These are phyloP conservation scores for Suillus brevipes DNA, from an alignment of 768 basidiomycete genomes.

Conservation along the genomic window DNA sequence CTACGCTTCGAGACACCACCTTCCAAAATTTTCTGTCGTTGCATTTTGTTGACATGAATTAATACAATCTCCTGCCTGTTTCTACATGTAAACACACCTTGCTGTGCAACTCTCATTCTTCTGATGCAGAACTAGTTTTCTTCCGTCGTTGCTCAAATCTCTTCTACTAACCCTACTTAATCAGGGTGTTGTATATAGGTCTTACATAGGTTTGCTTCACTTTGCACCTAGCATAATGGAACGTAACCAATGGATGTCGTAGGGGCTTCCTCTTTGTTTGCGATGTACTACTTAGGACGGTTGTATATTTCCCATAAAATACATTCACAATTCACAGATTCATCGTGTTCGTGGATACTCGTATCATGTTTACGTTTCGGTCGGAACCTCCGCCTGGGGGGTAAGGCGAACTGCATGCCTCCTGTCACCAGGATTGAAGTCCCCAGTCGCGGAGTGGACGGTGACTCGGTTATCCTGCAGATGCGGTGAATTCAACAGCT, in stretches of 20 bases:
- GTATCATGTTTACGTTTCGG: constrained; percentile 27
- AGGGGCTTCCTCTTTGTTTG: background rate
- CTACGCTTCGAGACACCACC: background rate
- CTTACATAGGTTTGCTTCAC: background rate
- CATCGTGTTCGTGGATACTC: background rate
- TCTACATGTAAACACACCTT: constrained; percentile 4
- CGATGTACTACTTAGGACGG: constrained; percentile 4
- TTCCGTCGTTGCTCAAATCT: constrained; percentile 2
- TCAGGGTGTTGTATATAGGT: constrained; percentile 1
- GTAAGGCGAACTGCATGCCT: constrained; percentile 50
- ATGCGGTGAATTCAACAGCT: constrained; percentile 4
- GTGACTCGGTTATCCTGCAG: constrained; percentile 49
- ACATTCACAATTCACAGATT: background rate
- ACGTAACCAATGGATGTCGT: background rate
- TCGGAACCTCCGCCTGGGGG: constrained; percentile 50
- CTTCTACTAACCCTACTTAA: constrained; percentile 3
- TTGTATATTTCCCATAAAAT: constrained; percentile 1
- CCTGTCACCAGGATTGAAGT: constrained; percentile 38
- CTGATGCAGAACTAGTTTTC: background rate
- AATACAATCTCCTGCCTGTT: background rate
- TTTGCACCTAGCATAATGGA: constrained; percentile 5
- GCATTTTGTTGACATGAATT: constrained; percentile 7
- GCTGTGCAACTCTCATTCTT: constrained; percentile 5
- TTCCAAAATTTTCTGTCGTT: constrained; percentile 3
- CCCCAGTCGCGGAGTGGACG: constrained; percentile 44